Evolutionary conservation across 805 yeast species (phyloP).

Genomic region (Saccharomycopsis synnaedendra): DNA sequence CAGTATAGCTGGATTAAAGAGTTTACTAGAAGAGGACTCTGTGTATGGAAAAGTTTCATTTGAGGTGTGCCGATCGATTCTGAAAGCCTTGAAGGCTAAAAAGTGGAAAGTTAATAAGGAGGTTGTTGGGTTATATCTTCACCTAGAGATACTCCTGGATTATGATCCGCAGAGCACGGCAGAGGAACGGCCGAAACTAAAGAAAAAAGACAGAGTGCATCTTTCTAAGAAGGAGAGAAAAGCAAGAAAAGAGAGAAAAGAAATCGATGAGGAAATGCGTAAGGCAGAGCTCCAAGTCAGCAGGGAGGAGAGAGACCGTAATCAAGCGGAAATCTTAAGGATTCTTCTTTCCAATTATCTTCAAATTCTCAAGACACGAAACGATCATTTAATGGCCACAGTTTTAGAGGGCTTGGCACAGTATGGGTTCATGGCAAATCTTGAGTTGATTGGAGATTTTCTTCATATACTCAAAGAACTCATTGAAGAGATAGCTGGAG

Average conservation of each 20-base stretch:
- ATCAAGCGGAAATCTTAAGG: conserved; percentile 77
- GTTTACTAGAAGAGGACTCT: conserved; percentile 67
- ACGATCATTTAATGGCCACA: conserved; percentile 63
- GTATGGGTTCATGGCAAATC: conserved; percentile 86
- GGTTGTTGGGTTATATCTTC: conserved; percentile 25
- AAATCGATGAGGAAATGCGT: conserved; percentile 81
- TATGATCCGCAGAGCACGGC: conserved; percentile 55
- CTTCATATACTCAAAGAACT: conserved; percentile 82
- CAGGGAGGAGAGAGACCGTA: conserved; percentile 74
- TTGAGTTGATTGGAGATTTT: conserved; percentile 87
- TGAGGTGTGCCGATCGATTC: conserved; percentile 57
- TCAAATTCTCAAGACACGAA: conserved; percentile 56
- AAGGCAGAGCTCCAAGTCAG: conserved; percentile 82
- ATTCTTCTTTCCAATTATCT: conserved; percentile 62
- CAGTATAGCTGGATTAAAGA: conserved; percentile 56
- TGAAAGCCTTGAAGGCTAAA: conserved; percentile 62
- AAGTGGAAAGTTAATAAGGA: conserved; percentile 76
- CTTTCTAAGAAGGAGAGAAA: conserved; percentile 85
- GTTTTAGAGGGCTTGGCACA: conserved; percentile 86
- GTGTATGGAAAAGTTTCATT: conserved; percentile 63
- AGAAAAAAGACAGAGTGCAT: conserved; percentile 84
- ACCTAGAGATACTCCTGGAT: conserved; percentile 43
- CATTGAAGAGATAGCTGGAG: conserved; percentile 37
- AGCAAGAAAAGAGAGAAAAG: conserved; percentile 73
- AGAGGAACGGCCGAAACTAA: conserved; percentile 38